Evolutionary conservation across 177 flowering plant genomes (phyloP), one percentile per base, ranked within the genome.

Genomic region (Vitis hybrid): DNA sequence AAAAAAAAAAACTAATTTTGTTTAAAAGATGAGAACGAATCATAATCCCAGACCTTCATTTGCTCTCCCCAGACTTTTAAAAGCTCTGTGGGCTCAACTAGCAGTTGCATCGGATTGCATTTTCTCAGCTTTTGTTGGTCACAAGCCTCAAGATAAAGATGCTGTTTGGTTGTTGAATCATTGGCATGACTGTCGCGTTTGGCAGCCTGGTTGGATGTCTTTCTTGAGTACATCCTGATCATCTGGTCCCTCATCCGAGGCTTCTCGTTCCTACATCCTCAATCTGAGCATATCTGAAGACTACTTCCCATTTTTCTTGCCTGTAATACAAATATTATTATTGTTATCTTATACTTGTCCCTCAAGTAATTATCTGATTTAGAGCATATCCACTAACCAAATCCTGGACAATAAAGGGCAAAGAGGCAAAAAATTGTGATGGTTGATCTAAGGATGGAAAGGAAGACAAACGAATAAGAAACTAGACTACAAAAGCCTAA

Each of bases 231-330:
- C 29, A 26, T 26, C 29, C 29, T 26, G 29, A 26, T 26, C 5
- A 26, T 26, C 5, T 0, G 29, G 29, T 26, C 29, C 29, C 29
- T 26, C 29, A 26, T 26, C 29, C 0, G 29, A 26, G 29, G 29
- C 29, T 26, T 26, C 29, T 26, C 29, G 11, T 51, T 60, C 51
- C 14, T 10, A 13, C 12, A 16, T 51, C 0, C 12, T 15, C 56
- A 52, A 50, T 11, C 22, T 11, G 9, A 45, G 39, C 64, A 58
- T 50, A 53, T 69, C 16, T 22, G 60, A 19, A 12, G 51, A 22
- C 65, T 56, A 72, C 70, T 72, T 76, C 57, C 58, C 73, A 19
- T 26, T 60, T 62, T 69, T 77, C 65, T 29, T 72, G 50, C 76
- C 79, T 76, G 73, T 58, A 21, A 65, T 26, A 21, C 39, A 22